phyloP scores from a whole-genome alignment of 768 basidiomycete species.

The Ramaria rubella region DNA sequence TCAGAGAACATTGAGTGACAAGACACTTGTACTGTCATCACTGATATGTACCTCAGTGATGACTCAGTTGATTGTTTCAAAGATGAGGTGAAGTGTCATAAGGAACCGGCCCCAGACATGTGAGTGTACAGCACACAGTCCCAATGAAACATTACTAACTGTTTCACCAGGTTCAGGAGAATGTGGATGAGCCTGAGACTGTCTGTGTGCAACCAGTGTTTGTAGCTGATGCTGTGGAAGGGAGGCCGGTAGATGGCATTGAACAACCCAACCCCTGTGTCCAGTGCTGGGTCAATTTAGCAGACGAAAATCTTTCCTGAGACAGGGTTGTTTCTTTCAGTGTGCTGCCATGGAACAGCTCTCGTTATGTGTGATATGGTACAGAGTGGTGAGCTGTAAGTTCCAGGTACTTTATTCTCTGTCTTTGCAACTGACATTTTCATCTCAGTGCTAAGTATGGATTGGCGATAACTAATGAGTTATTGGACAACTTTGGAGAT shows the following conservation, averaged over 20 bases:
- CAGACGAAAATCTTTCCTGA: conserved; percentile 29
- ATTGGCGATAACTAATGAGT: background rate
- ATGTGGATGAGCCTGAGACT: background rate
- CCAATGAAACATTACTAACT: too few species aligned
- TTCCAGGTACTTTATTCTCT: conserved; percentile 2
- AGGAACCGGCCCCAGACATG: background rate
- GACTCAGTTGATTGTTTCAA: conserved; percentile 26
- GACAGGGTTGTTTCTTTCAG: conserved; percentile 31
- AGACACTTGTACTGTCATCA: conserved; percentile 5
- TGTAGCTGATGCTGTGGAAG: conserved; percentile 8
- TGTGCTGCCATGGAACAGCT: conserved; percentile 30
- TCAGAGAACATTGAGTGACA: background rate
- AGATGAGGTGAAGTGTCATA: conserved; percentile 21
- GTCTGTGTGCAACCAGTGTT: background rate
- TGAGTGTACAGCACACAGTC: too few species aligned
- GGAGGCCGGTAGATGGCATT: conserved; percentile 10
- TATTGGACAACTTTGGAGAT: background rate
- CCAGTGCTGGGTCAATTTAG: conserved; percentile 28
- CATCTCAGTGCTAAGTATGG: conserved; percentile 13
- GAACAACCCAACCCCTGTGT: conserved; percentile 17
- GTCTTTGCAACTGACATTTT: background rate
- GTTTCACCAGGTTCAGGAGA: too few species aligned
- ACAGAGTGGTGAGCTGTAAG: conserved; percentile 32
- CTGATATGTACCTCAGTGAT: conserved; percentile 22
- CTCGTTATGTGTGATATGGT: conserved; percentile 29